These are phyloP conservation scores for Elaeis guineensis DNA, from an alignment of 176 grass and related monocot species.

Conservation along the genomic window DNA sequence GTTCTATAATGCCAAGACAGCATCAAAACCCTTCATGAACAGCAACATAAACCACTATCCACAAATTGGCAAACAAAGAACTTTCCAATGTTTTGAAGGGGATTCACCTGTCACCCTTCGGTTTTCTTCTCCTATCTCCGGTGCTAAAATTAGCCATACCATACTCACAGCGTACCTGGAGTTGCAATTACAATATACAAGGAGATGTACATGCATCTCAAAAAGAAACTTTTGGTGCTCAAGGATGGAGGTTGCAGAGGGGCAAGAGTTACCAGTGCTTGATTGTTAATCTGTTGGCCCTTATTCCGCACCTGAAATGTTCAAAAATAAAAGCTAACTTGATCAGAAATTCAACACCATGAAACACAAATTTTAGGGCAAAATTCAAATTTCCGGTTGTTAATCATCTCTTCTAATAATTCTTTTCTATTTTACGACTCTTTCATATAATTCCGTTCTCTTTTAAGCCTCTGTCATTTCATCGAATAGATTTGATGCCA, in stretches of 20 bases:
- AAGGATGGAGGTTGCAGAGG: not conserved
- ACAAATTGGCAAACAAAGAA: not conserved
- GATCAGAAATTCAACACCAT: no score
- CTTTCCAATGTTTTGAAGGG: not conserved
- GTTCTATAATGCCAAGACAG: no score
- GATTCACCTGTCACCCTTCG: conserved; percentile 78
- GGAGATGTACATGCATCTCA: not conserved
- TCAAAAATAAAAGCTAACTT: not conserved
- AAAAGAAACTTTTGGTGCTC: no score
- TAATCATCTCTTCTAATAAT: no score
- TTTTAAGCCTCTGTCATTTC: no score
- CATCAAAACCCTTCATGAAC: no score
- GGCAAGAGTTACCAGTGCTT: conserved; percentile 56
- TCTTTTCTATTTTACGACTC: no score
- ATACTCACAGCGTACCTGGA: conserved; percentile 94
- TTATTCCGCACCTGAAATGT: conserved; percentile 71
- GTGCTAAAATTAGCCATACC: conserved; percentile 99
- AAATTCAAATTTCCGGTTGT: no score
- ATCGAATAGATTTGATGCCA: no score
- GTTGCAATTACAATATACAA: conserved; percentile 12
- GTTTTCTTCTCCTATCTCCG: conserved; percentile 78
- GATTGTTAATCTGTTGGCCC: conserved; percentile 51
- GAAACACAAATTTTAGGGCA: no score
- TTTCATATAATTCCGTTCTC: no score
- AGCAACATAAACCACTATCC: no score